Evolutionary conservation across 306 rosid genomes (phyloP).

Genomic region (Geum urbanum): DNA sequence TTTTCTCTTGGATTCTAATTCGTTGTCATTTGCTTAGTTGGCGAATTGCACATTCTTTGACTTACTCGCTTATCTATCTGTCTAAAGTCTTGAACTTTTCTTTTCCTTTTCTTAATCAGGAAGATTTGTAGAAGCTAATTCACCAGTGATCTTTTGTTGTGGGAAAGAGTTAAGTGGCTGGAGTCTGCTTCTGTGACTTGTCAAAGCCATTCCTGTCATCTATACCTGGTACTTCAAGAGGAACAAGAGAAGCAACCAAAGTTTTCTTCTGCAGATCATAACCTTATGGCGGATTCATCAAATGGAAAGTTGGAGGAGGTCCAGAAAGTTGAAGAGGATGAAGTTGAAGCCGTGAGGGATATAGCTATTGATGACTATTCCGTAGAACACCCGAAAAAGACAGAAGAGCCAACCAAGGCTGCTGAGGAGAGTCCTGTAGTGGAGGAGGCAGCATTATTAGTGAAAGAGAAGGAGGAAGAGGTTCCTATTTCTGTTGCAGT

Average conservation of each 20-base stretch:
- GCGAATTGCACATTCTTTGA: not conserved
- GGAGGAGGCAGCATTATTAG: constrained; percentile 15
- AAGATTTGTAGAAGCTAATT: not conserved
- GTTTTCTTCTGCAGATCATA: constrained; percentile 12
- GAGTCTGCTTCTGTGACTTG: constrained; percentile 10
- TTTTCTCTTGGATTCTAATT: not conserved
- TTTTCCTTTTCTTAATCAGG: constrained; percentile 6
- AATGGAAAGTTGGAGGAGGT: constrained; percentile 34
- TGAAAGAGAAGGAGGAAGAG: constrained; percentile 11
- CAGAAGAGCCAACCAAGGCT: constrained; percentile 18
- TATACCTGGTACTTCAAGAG: constrained; percentile 20
- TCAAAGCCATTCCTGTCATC: constrained; percentile 3
- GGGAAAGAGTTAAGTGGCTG: constrained; percentile 8
- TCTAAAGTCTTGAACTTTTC: not conserved
- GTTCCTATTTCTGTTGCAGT: constrained; percentile 26
- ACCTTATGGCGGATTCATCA: constrained; percentile 44
- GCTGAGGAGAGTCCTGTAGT: constrained; percentile 25
- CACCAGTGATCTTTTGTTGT: not conserved
- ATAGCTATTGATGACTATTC: constrained; percentile 21
- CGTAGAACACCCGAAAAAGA: constrained; percentile 8
- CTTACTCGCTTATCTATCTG: constrained; percentile 9
- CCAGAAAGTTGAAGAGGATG: constrained; percentile 20
- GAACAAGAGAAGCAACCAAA: constrained; percentile 11
- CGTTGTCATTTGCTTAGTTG: not conserved
- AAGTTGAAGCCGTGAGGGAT: constrained; percentile 18